Percentiles rank a stretch among this genome's conserved stretches.
phyloP scores from a whole-genome alignment of 2,329 filamentous ascomycete species.

The Thielaviopsis populi region DNA sequence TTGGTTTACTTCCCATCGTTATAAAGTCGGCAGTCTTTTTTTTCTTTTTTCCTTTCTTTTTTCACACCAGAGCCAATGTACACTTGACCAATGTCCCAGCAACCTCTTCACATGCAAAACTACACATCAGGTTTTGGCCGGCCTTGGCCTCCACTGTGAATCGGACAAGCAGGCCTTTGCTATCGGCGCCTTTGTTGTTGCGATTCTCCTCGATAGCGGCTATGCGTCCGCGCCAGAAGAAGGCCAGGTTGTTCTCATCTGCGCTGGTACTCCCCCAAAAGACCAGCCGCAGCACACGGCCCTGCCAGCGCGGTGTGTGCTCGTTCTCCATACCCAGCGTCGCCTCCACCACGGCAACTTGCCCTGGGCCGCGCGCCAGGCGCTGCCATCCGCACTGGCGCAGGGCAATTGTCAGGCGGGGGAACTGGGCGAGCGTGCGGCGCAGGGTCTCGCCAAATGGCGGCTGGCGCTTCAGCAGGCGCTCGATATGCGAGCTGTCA shows the following conservation, averaged over 20 bases:
- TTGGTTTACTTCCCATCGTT: no score
- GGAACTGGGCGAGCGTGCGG: conserved; percentile 53
- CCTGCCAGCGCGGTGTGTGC: conserved; percentile 44
- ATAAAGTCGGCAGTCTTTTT: no score
- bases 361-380: conserved; percentile 22
- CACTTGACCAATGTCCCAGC: conserved; percentile 39
- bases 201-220: conserved; percentile 40
- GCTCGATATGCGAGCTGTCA: conserved; percentile 61
- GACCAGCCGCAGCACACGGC: conserved; percentile 52
- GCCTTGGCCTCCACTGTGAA: conserved; percentile 35
- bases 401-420: conserved; percentile 34
- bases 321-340: conserved; percentile 59
- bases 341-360: conserved; percentile 36
- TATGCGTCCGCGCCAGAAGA: conserved; percentile 52
- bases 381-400: conserved; percentile 17
- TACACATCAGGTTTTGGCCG: conserved; percentile 44
- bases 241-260: conserved; percentile 43
- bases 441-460: conserved; percentile 64
- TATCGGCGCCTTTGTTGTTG: not conserved
- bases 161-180: not conserved
- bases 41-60: not conserved
- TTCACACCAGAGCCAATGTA: not conserved
- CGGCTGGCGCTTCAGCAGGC: conserved; percentile 60
- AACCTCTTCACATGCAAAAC: conserved; percentile 75
- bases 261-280: not conserved